A percentile compares a stretch with the other conserved stretches of the same genome.
These are phyloP conservation scores for Candida ovalis DNA, from an alignment of 805 yeast species.

Conservation along the genomic window DNA sequence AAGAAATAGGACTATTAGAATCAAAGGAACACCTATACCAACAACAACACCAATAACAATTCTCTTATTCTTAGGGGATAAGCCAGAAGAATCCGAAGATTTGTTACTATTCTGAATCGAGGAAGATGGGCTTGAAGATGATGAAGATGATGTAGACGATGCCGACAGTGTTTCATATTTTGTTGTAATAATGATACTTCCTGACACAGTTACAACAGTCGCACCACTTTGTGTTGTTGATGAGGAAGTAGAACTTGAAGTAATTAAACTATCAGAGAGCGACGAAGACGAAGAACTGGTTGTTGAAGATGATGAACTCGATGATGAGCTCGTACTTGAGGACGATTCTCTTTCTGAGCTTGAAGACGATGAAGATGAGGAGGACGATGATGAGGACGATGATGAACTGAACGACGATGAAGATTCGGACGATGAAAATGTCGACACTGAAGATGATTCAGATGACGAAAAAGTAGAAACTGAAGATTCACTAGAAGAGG, in stretches of 20 bases:
- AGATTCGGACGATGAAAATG: background rate
- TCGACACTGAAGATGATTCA: constrained; percentile 2
- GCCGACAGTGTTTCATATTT: background rate
- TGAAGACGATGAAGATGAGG: background rate
- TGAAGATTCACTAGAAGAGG: background rate
- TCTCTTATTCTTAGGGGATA: constrained; percentile 45
- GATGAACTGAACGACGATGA: constrained; percentile 3
- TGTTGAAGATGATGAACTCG: constrained; percentile 5
- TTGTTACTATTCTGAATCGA: constrained; percentile 7
- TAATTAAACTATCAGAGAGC: background rate
- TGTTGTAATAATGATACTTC: background rate
- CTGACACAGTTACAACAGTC: background rate
- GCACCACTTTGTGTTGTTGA: background rate
- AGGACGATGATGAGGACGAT: background rate
- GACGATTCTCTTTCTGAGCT: background rate
- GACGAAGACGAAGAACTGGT: constrained; percentile 5
- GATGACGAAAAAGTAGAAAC: constrained; percentile 2
- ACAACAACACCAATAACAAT: constrained; percentile 67
- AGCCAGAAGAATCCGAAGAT: constrained; percentile 32
- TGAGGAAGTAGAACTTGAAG: background rate
- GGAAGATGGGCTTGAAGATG: constrained; percentile 31
- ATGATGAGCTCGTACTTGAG: background rate
- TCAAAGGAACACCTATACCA: constrained; percentile 64
- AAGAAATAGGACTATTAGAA: constrained; percentile 30
- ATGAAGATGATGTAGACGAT: constrained; percentile 7